These are phyloP conservation scores for Chaetomium cochliodes DNA, from an alignment of 495 filamentous ascomycete genomes.

Conservation along the genomic window DNA sequence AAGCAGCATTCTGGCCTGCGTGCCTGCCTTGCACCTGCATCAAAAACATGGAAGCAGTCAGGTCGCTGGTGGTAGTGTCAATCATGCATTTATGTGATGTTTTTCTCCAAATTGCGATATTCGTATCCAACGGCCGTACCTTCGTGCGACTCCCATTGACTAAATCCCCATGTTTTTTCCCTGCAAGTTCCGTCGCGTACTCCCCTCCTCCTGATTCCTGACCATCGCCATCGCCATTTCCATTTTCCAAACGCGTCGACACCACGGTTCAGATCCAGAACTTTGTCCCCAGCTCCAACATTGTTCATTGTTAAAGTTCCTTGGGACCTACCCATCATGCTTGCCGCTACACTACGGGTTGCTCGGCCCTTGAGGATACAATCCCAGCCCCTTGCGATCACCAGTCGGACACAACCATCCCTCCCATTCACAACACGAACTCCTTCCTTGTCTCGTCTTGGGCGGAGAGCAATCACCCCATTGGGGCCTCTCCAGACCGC, in stretches of 20 bases:
- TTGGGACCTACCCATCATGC: background rate
- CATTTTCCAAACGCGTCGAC: too few relatives aligned
- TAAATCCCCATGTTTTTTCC: too few relatives aligned
- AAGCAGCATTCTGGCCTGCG: background rate
- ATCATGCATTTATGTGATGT: background rate
- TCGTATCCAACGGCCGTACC: background rate
- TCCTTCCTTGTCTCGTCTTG: background rate
- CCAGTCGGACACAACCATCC: background rate
- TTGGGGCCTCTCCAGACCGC: slow-evolving; percentile 2
- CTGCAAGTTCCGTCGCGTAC: too few relatives aligned
- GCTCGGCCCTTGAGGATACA: background rate
- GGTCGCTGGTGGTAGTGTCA: background rate
- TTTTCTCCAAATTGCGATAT: background rate
- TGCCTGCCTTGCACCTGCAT: background rate
- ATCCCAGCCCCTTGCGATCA: background rate
- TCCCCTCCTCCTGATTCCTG: too few relatives aligned
- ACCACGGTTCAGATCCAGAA: too few relatives aligned
- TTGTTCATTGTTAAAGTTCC: background rate
- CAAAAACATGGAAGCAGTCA: slow-evolving; percentile 4
- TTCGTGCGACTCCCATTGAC: too few relatives aligned
- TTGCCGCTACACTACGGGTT: background rate
- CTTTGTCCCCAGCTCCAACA: background rate
- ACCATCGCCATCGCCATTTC: too few relatives aligned
- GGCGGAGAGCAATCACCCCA: background rate
- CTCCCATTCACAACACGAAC: background rate